Evolutionary conservation across 2,329 filamentous ascomycete genomes (phyloP), one percentile per base, ranked within the genome.

Genomic region (Penicillium sp.): DNA sequence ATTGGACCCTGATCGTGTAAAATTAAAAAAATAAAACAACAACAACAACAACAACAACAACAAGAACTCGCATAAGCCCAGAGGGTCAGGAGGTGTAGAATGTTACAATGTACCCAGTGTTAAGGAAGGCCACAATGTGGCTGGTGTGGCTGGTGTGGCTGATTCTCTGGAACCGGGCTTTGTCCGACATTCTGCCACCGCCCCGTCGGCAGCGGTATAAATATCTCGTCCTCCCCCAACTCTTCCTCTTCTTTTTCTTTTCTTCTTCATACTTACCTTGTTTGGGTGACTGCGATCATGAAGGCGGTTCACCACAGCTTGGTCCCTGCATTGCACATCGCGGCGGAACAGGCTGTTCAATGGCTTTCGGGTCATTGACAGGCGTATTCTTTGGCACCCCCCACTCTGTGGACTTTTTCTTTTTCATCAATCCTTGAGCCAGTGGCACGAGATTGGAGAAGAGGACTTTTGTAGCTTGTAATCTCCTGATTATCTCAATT

Each of bases 271-370:
- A 75, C 72, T 75, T 75, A 74, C 72, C 73, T 75, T 75, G 73
- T 75, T 70, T 72, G 68, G 69, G 71, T 71, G 66, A 63, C 67
- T 63, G 70, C 66, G 73, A 71, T 75, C 73, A 75, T 60, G 56
- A 74, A 73, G 66, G 66, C 66, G 70, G 65, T 63, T 62, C 61
- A 70, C 70, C 69, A 73, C 70, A 64, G 64, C 65, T 67, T 68
- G 69, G 75, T 72, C 71, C 75, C 77, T 79, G 73, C 77, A 79
- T 80, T 79, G 77, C 77, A 80, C 77, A 79, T 61, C 76, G 76
- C 71, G 76, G 77, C 63, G 75, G 72, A 73, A 69, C 74, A 66
- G 59, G 68, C 58, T 64, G 68, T 74, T 72, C 72, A 75, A 73
- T 70, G 72, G 72, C 69, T 64, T 76, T 62, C 63, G 64, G 65